A percentile compares a stretch with the other conserved stretches of the same genome.
phyloP scores from a whole-genome alignment of 768 basidiomycete species.

The Cubamyces lactineus region DNA sequence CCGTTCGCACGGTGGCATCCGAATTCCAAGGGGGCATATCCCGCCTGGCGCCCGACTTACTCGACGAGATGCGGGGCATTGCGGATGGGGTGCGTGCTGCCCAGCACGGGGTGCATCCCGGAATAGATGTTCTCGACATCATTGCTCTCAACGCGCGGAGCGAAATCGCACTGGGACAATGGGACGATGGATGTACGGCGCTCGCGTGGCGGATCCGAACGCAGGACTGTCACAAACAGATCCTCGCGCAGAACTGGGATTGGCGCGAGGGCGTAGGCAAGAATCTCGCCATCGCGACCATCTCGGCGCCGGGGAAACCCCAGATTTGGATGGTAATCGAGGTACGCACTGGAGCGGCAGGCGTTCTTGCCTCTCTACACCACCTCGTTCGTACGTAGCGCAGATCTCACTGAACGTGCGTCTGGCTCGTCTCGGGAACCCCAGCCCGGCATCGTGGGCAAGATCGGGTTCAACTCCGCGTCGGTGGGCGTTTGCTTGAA shows the following conservation, averaged over 20 bases:
- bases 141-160: slow-evolving; percentile 42
- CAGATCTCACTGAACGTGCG: no score
- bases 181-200: slow-evolving; percentile 41
- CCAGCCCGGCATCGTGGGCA: slow-evolving; percentile 42
- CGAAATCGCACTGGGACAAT: slow-evolving; percentile 42
- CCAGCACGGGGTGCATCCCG: not conserved
- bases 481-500: slow-evolving; percentile 42
- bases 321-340: slow-evolving; percentile 42
- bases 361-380: not conserved
- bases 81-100: slow-evolving; percentile 32
- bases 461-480: slow-evolving; percentile 42
- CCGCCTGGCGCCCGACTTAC: slow-evolving; percentile 34
- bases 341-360: slow-evolving; percentile 23
- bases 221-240: slow-evolving; percentile 20
- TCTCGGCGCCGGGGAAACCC: slow-evolving; percentile 34
- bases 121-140: slow-evolving; percentile 36
- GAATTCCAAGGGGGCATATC: slow-evolving; percentile 32
- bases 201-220: slow-evolving; percentile 35
- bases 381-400: not conserved
- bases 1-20: slow-evolving; percentile 34
- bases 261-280: slow-evolving; percentile 38
- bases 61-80: slow-evolving; percentile 40
- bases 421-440: no score
- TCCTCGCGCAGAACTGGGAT: slow-evolving; percentile 44
- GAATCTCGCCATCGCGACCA: slow-evolving; percentile 39